These are phyloP conservation scores for Lanmaoa pseudosensibilis DNA, from an alignment of 768 basidiomycete species.

Conservation along the genomic window DNA sequence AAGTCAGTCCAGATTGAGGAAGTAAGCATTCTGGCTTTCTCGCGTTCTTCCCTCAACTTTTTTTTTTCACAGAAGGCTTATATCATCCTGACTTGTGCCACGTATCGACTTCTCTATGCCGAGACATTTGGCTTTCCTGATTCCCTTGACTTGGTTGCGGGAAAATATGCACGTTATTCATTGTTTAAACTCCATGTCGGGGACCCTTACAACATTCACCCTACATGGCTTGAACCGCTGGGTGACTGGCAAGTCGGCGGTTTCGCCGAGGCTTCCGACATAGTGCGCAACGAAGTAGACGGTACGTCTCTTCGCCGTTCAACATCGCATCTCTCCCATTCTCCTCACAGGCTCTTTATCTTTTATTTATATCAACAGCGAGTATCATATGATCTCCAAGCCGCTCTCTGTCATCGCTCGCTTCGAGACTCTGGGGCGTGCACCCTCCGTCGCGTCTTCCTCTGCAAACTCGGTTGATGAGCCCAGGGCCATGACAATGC, in stretches of 20 bases:
- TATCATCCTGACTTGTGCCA: constrained; percentile 49
- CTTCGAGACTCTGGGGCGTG: constrained; percentile 13
- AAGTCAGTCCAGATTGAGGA: constrained; percentile 23
- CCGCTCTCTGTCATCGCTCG: constrained; percentile 36
- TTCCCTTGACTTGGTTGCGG: constrained; percentile 5
- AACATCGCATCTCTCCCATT: constrained; percentile 9
- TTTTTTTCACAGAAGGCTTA: constrained; percentile 11
- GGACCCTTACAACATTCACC: constrained; percentile 16
- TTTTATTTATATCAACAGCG: constrained; percentile 40
- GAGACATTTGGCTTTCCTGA: constrained; percentile 25
- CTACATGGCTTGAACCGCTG: constrained; percentile 42
- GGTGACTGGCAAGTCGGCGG: constrained; percentile 59
- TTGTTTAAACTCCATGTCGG: constrained; percentile 30
- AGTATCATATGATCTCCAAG: constrained; percentile 47
- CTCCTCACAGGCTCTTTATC: constrained; percentile 22
- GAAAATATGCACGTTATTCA: constrained; percentile 15
- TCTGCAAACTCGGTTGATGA: constrained; percentile 26
- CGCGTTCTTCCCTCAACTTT: neutral
- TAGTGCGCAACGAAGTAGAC: constrained; percentile 45
- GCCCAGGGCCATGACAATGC: constrained; percentile 42
- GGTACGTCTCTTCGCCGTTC: constrained; percentile 37
- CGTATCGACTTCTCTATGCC: constrained; percentile 24
- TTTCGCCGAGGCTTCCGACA: constrained; percentile 42
- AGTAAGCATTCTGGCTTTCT: constrained; percentile 2
- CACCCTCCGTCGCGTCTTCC: constrained; percentile 19